phyloP scores from a whole-genome alignment of 2,329 filamentous ascomycete species.

The Pseudogymnoascus pannorum region DNA sequence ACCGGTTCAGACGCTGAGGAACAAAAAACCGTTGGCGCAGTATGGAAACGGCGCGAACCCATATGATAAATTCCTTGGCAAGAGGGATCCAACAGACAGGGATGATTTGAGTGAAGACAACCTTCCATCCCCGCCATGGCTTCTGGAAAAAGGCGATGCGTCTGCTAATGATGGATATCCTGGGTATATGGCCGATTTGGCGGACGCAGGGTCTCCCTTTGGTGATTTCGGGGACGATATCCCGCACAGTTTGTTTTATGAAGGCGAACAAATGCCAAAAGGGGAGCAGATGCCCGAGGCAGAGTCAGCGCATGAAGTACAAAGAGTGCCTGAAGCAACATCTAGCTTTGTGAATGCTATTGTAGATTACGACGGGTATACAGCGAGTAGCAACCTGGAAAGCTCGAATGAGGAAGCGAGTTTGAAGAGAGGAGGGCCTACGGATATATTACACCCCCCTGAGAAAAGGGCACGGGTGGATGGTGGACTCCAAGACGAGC shows the following conservation, averaged over 20 bases:
- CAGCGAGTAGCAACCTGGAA: not conserved
- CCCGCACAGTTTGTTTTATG: constrained; percentile 21
- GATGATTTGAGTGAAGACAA: constrained; percentile 30
- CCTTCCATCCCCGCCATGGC: constrained; percentile 31
- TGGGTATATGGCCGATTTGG: constrained; percentile 8
- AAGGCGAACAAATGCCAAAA: not conserved
- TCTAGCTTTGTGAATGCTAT: constrained; percentile 22
- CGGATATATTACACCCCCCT: not conserved
- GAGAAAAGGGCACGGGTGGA: not conserved
- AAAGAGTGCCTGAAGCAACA: constrained; percentile 12
- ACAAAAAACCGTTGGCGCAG: constrained; percentile 23
- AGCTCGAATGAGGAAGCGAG: not conserved
- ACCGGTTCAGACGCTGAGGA: constrained; percentile 18
- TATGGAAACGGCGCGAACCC: constrained; percentile 21
- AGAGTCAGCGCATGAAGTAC: constrained; percentile 11
- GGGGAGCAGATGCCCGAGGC: constrained; percentile 11
- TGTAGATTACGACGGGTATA: constrained; percentile 22
- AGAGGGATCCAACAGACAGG: not conserved
- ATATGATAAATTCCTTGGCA: constrained; percentile 18
- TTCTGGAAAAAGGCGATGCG: constrained; percentile 19
- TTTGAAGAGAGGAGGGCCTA: not conserved
- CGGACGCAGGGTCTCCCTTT: constrained; percentile 11
- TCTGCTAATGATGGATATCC: constrained; percentile 4
- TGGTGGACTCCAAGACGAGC: not conserved
- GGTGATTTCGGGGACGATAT: constrained; percentile 23